Percentiles rank a stretch among this genome's conserved stretches.
Conservation (phyloP, 768 basidiomycete genomes). For the Phanerodontia chrysosporium region DNA sequence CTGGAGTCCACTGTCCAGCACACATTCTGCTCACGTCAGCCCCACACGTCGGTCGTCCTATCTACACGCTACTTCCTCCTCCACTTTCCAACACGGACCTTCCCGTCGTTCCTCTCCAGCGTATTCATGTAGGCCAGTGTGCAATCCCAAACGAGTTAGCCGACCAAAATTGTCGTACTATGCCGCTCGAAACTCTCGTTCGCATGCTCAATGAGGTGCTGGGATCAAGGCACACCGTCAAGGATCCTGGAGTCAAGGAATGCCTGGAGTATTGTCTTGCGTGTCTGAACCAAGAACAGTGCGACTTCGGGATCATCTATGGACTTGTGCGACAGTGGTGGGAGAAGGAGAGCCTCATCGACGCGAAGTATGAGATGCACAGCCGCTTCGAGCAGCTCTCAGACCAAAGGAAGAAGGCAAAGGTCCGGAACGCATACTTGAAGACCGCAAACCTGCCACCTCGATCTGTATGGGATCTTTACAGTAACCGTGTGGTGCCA, state of each 20-base stretch:
- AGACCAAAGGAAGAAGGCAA: too few species aligned
- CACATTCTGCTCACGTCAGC: too few species aligned
- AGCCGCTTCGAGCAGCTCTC: background rate
- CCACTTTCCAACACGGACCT: background rate
- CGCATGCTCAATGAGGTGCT: background rate
- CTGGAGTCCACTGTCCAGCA: too few species aligned
- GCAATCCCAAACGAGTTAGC: background rate
- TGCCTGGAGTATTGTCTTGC: background rate
- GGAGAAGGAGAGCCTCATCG: background rate
- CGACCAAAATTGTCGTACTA: background rate
- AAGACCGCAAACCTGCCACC: background rate
- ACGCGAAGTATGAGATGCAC: background rate
- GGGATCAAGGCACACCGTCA: background rate
- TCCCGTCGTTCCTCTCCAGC: background rate
- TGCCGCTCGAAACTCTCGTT: background rate
- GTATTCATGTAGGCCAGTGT: background rate
- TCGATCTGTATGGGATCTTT: background rate
- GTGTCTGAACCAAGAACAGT: background rate
- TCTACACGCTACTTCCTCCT: background rate
- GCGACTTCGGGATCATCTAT: background rate
- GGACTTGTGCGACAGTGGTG: background rate
- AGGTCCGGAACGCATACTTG: background rate
- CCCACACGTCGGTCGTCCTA: too few species aligned
- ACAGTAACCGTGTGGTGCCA: background rate
- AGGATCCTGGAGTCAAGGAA: background rate